Conservation (phyloP, 805 yeast genomes). For the Candida multigemmis region DNA sequence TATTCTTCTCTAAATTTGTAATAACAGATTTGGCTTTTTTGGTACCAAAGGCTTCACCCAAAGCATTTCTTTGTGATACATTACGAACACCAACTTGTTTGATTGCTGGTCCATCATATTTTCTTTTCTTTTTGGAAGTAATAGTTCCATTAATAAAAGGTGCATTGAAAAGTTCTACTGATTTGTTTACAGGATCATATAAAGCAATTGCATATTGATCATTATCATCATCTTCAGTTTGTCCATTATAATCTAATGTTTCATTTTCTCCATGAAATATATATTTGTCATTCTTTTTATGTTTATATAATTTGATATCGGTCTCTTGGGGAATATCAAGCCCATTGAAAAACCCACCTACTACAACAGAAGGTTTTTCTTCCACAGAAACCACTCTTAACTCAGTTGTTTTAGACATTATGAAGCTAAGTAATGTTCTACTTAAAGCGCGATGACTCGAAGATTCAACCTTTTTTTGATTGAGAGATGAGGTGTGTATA, state of each 20-base stretch:
- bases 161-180: slow-evolving; percentile 53
- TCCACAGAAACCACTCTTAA: slow-evolving; percentile 27
- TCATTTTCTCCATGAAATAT: slow-evolving; percentile 71
- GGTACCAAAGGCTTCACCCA: slow-evolving; percentile 97
- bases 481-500: too few relatives aligned
- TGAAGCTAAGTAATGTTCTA: too few relatives aligned
- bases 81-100: slow-evolving; percentile 44
- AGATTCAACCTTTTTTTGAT: too few relatives aligned
- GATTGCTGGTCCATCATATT: slow-evolving; percentile 52
- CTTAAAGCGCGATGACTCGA: too few relatives aligned
- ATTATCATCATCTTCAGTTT: slow-evolving; percentile 22
- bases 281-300: slow-evolving; percentile 32
- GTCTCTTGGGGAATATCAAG: slow-evolving; percentile 50
- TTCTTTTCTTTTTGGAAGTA: slow-evolving; percentile 51
- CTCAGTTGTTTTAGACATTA: slow-evolving; percentile 16
- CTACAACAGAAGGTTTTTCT: slow-evolving; percentile 40
- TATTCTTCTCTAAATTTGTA: slow-evolving; percentile 68
- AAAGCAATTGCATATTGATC: slow-evolving; percentile 65
- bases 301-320: slow-evolving; percentile 53
- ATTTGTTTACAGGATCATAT: slow-evolving; percentile 58
- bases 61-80: slow-evolving; percentile 62
- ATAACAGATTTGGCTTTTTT: slow-evolving; percentile 92
- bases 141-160: slow-evolving; percentile 59
- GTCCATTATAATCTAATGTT: slow-evolving; percentile 66
- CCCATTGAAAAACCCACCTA: slow-evolving; percentile 79